Evolutionary conservation across 2,329 filamentous ascomycete genomes (phyloP).

Genomic region (Exophiala phaeomuriformis): DNA sequence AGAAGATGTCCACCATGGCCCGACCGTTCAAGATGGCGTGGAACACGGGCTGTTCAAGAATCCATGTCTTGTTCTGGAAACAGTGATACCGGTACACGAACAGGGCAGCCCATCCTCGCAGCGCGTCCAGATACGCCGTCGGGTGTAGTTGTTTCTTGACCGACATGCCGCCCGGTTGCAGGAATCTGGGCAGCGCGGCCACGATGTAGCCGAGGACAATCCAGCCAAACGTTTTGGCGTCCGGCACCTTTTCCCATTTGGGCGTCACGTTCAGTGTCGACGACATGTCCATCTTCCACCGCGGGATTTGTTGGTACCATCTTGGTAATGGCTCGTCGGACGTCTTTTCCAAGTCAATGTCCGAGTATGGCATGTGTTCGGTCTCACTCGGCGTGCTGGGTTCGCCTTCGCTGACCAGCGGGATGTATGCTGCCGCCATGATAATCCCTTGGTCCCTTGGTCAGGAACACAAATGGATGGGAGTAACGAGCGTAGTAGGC

Average conservation of each 20-base stretch:
- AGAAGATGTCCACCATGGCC: constrained; percentile 40
- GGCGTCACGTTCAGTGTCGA: background rate
- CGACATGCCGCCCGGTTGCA: constrained; percentile 7
- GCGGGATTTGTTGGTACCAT: constrained; percentile 11
- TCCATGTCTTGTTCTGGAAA: constrained; percentile 14
- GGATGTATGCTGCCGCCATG: constrained; percentile 3
- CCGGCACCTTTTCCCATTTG: background rate
- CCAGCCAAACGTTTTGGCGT: constrained; percentile 1
- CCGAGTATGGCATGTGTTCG: background rate
- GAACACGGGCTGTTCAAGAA: constrained; percentile 13
- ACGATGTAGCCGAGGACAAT: constrained; percentile 6
- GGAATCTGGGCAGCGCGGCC: constrained; percentile 6
- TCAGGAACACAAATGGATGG: background rate
- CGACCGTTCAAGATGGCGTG: constrained; percentile 17
- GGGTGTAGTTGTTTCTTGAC: constrained; percentile 15
- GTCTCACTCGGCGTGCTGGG: background rate
- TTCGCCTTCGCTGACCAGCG: background rate
- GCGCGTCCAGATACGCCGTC: constrained; percentile 28
- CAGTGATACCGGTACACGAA: constrained; percentile 16
- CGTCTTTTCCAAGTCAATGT: constrained; percentile 12
- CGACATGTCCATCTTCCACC: background rate
- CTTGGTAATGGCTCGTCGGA: constrained; percentile 4
- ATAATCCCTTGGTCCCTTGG: background rate
- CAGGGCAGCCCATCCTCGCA: constrained; percentile 28
- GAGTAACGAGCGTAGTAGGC: background rate